Evolutionary conservation across 208 protist species (phyloP), one percentile per base, ranked within the genome.

Genomic region (Trypanosoma lewisi): DNA sequence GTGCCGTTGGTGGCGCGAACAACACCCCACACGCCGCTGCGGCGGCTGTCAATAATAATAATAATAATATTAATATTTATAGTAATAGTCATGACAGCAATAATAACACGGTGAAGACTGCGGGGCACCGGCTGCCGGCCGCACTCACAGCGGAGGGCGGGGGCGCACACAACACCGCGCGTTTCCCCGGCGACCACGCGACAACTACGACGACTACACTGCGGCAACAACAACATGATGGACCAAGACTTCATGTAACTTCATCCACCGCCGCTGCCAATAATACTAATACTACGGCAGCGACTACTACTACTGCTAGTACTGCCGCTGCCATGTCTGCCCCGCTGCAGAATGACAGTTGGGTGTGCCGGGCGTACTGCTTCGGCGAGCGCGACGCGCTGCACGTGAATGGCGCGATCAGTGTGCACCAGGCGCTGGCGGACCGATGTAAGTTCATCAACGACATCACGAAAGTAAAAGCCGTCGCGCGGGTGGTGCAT

Each of bases 301-400:
- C n/a, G n/a, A n/a, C n/a, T n/a, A n/a, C n/a, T n/a, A n/a, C n/a
- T n/a, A n/a, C n/a, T n/a, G n/a, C n/a, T n/a, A n/a, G n/a, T n/a
- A n/a, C n/a, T n/a, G n/a, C n/a, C n/a, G n/a, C n/a, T n/a, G n/a
- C n/a, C n/a, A n/a, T n/a, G n/a, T n/a, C n/a, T n/a, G n/a, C n/a
- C n/a, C n/a, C n/a, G n/a, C n/a, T n/a, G n/a, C n/a, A 1, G 2
- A 77, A 70, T 30, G 87, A 83, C 11, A 77, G 77, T 1, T 95
- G 89, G 86, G 86, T 95, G 21, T 95, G 89, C 65, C 83, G 83
- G 2, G 83, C 86, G 25, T 83, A 88, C 63, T 81, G 79, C 47
- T 86, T 86, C 62, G 82, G 77, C 47, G 83, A 89, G 27, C 74
- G 80, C 30, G 82, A 95, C 50, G 73, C 78, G 17, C 58, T 63